Evolutionary conservation across 345 rosid species (phyloP).

Genomic region (Litchi chinensis): DNA sequence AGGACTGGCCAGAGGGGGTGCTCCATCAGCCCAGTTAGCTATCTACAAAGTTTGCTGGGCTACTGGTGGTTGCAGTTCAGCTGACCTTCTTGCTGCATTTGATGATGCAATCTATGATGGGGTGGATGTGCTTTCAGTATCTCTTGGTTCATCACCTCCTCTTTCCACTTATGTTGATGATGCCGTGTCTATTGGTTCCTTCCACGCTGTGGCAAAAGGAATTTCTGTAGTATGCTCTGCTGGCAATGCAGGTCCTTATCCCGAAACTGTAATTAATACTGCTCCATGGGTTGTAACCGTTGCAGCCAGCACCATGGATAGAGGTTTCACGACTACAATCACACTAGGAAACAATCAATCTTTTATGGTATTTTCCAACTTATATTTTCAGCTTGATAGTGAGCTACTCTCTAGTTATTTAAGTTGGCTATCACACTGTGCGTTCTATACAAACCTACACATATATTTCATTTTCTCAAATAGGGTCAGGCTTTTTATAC

Average conservation of each 20-base stretch:
- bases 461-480: conserved; percentile 21
- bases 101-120: conserved; percentile 52
- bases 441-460: not conserved
- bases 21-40: conserved; percentile 43
- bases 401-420: not conserved
- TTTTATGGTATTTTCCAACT: conserved; percentile 29
- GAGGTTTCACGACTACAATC: conserved; percentile 35
- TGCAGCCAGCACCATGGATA: conserved; percentile 43
- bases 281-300: conserved; percentile 46
- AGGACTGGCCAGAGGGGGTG: conserved; percentile 49
- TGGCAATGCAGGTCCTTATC: conserved; percentile 38
- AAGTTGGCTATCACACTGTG: not conserved
- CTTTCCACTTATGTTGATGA: conserved; percentile 31
- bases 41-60: conserved; percentile 52
- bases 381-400: not conserved
- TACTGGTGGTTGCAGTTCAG: conserved; percentile 39
- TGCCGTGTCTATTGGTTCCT: conserved; percentile 34
- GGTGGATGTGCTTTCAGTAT: conserved; percentile 42
- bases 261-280: conserved; percentile 28
- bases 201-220: conserved; percentile 45
- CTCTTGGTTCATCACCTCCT: conserved; percentile 41
- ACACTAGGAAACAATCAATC: conserved; percentile 36
- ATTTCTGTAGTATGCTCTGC: conserved; percentile 36
- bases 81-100: conserved; percentile 51
- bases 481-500: conserved; percentile 58